Evolutionary conservation across 306 rosid species (phyloP).

Genomic region (Ochetophila trinervis): DNA sequence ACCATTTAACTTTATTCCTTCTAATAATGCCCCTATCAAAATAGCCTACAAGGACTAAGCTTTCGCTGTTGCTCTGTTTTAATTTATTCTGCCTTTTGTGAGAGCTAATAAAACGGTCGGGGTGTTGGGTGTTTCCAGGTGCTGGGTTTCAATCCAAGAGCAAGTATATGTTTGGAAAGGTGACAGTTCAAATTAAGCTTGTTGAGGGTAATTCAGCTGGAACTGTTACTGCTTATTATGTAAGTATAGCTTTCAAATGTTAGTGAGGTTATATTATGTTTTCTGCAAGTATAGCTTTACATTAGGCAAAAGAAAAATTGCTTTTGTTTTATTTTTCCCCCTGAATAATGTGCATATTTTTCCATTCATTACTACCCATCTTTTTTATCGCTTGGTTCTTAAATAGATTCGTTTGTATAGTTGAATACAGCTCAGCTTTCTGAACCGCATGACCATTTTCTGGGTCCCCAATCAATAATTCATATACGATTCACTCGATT

Average conservation of each 20-base stretch:
- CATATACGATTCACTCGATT: background rate
- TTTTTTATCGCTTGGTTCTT: background rate
- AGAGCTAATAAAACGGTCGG: background rate
- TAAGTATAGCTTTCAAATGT: slow-evolving; percentile 35
- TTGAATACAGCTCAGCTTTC: slow-evolving; percentile 20
- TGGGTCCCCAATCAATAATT: background rate
- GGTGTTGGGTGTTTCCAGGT: slow-evolving; percentile 41
- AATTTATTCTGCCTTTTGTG: background rate
- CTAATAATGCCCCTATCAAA: too few species aligned
- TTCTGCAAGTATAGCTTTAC: too few species aligned
- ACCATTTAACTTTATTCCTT: background rate
- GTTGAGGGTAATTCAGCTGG: slow-evolving; percentile 93
- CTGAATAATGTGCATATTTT: background rate
- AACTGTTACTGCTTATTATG: slow-evolving; percentile 93
- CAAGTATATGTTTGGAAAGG: slow-evolving; percentile 86
- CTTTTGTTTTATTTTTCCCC: background rate
- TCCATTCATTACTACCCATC: background rate
- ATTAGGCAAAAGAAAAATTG: background rate
- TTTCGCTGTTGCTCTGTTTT: background rate
- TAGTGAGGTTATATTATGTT: too few species aligned
- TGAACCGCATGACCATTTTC: background rate
- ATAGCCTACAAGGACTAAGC: background rate
- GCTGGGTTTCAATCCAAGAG: slow-evolving; percentile 89
- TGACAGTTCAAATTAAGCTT: slow-evolving; percentile 71
- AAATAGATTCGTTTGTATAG: background rate